phyloP scores from a whole-genome alignment of 495 filamentous ascomycete genomes.

The Paragyromitra xinjiangensis region DNA sequence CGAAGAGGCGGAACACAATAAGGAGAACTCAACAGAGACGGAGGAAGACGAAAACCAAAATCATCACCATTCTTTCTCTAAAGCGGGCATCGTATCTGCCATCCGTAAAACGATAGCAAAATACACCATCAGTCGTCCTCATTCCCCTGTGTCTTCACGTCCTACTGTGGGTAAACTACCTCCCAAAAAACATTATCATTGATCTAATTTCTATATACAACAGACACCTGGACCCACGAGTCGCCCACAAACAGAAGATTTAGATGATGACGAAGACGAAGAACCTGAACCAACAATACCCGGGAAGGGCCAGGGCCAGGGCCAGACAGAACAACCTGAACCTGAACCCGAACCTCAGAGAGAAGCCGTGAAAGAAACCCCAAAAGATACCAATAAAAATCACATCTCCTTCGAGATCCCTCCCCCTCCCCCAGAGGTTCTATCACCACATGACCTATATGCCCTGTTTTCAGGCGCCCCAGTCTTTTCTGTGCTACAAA shows the following conservation, averaged over 20 bases:
- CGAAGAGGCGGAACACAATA: slow-evolving; percentile 18
- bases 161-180: slow-evolving; percentile 37
- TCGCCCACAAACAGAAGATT: neutral
- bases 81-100: slow-evolving; percentile 32
- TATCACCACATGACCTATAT: slow-evolving; percentile 32
- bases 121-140: slow-evolving; percentile 41
- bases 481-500: slow-evolving; percentile 38
- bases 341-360: slow-evolving; percentile 1
- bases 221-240: slow-evolving; percentile 29
- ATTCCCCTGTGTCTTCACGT: slow-evolving; percentile 40
- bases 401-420: slow-evolving; percentile 25
- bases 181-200: neutral
- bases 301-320: neutral
- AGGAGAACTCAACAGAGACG: slow-evolving; percentile 14
- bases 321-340: slow-evolving; percentile 8
- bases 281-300: neutral
- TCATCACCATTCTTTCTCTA: slow-evolving; percentile 18
- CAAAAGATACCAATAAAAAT: slow-evolving; percentile 16
- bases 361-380: slow-evolving; percentile 12
- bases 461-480: slow-evolving; percentile 51
- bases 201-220: slow-evolving; percentile 18
- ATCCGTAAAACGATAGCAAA: slow-evolving; percentile 48
- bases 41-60: slow-evolving; percentile 26
- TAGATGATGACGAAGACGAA: neutral
- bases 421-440: slow-evolving; percentile 26